These are phyloP conservation scores for Globisporangium nodosum DNA, from an alignment of 352 stramenopile species.

Conservation along the genomic window DNA sequence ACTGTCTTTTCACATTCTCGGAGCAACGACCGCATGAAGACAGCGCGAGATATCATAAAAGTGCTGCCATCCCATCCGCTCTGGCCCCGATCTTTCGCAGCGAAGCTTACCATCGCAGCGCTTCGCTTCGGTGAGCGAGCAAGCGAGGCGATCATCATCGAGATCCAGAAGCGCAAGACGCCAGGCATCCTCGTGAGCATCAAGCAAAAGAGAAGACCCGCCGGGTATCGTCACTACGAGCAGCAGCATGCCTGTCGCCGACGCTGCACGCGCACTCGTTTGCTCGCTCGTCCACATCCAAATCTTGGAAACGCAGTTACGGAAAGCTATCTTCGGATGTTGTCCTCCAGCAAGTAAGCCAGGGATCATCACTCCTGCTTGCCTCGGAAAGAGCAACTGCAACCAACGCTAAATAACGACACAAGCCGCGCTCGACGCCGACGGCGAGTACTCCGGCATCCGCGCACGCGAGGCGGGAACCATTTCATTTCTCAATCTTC, in stretches of 20 bases:
- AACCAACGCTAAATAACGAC: slow-evolving; percentile 2
- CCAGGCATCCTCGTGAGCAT: not conserved
- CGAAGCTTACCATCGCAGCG: not conserved
- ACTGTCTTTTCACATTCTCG: too few species aligned
- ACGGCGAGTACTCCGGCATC: not conserved
- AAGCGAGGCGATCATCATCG: not conserved
- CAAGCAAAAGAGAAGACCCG: not conserved
- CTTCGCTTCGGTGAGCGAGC: not conserved
- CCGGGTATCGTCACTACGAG: not conserved
- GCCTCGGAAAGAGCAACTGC: slow-evolving; percentile 9
- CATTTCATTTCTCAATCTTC: slow-evolving; percentile 50
- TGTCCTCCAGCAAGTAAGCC: not conserved
- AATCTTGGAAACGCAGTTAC: slow-evolving; percentile 11
- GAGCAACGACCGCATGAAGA: not conserved
- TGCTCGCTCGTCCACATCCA: not conserved
- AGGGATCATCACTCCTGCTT: slow-evolving; percentile 5
- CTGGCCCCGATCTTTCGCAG: too few species aligned
- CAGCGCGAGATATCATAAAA: slow-evolving; percentile 11
- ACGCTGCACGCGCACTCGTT: not conserved
- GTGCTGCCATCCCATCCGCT: not conserved
- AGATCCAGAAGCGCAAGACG: slow-evolving; percentile 1
- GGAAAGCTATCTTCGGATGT: slow-evolving; percentile 3
- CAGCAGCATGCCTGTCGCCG: not conserved
- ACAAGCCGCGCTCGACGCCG: slow-evolving; percentile 6
- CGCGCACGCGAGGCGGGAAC: slow-evolving; percentile 7